Percentiles rank a stretch among this genome's conserved stretches.
phyloP scores from a whole-genome alignment of 371 early-diverging fungal genomes.

The Amoeboaphelidium protococcarum region DNA sequence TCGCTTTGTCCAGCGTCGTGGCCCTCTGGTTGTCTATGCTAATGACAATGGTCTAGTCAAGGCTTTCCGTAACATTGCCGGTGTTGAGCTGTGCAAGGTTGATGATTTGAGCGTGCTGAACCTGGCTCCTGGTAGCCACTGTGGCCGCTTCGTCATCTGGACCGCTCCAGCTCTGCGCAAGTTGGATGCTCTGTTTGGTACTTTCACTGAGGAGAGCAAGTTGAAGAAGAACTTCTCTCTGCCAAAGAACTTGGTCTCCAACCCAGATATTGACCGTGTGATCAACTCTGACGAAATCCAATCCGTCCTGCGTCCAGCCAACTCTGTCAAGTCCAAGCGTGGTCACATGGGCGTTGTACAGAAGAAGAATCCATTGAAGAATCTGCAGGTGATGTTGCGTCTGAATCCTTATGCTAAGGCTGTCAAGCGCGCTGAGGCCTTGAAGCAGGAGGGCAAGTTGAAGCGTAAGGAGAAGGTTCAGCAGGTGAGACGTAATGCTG shows the following conservation, averaged over 20 bases:
- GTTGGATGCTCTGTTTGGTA: constrained; percentile 85
- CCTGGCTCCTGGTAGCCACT: constrained; percentile 98
- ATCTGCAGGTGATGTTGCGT: constrained; percentile 53
- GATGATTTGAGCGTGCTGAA: constrained; percentile 85
- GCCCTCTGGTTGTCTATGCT: constrained; percentile 91
- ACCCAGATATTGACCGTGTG: constrained; percentile 83
- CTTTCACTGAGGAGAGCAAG: constrained; percentile 44
- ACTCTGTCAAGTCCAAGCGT: constrained; percentile 48
- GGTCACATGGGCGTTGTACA: no score
- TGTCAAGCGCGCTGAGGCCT: constrained; percentile 59
- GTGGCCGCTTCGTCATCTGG: constrained; percentile 99
- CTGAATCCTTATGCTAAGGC: constrained; percentile 90
- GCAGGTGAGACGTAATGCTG: no score
- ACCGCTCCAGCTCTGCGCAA: constrained; percentile 85
- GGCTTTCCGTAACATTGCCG: constrained; percentile 98
- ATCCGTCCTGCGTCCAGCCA: constrained; percentile 67
- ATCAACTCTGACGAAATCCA: constrained; percentile 97
- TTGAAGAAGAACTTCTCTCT: constrained; percentile 85
- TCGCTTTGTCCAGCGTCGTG: constrained; percentile 90
- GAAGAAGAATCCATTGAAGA: constrained; percentile 95
- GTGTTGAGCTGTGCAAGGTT: constrained; percentile 82
- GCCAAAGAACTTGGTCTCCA: constrained; percentile 62
- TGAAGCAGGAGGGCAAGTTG: no score
- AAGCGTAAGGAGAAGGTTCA: no score
- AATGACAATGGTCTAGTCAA: constrained; percentile 80